Conservation (phyloP, 2,329 filamentous ascomycete species). For the Verticillium klebahnii region DNA sequence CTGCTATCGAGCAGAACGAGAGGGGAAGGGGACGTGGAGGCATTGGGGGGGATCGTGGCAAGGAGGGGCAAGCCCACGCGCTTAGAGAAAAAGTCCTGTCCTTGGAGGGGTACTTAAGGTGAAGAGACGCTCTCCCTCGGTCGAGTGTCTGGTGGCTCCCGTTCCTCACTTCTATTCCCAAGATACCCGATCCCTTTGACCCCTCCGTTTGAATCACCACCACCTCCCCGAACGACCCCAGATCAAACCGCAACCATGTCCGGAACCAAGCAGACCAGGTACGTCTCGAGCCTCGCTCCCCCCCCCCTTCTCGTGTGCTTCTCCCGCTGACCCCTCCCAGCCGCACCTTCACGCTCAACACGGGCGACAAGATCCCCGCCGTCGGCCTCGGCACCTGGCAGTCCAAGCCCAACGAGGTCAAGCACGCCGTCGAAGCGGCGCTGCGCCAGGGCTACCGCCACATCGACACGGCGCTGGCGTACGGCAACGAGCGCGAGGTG, state of each 20-base stretch:
- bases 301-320: background rate
- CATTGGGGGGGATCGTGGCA: background rate
- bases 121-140: background rate
- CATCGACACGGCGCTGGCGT: slow-evolving; percentile 72
- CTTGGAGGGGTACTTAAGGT: background rate
- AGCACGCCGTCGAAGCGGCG: slow-evolving; percentile 65
- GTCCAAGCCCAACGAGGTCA: slow-evolving; percentile 63
- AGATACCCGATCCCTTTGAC: background rate
- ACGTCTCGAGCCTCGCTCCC: background rate
- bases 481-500: slow-evolving; percentile 71
- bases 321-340: slow-evolving; percentile 15
- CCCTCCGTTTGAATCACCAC: background rate
- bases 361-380: slow-evolving; percentile 72
- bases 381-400: slow-evolving; percentile 79
- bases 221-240: background rate
- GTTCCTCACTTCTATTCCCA: background rate
- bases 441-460: slow-evolving; percentile 67
- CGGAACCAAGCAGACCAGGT: slow-evolving; percentile 10
- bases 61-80: background rate
- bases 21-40: background rate
- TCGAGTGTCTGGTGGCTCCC: background rate
- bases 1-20: background rate
- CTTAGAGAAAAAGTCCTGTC: background rate
- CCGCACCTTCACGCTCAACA: slow-evolving; percentile 65
- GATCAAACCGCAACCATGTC: slow-evolving; percentile 3